A percentile compares a stretch with the other conserved stretches of the same genome.
Evolutionary conservation across 768 basidiomycete genomes (phyloP).

Genomic region (Boletus tomentosulus): DNA sequence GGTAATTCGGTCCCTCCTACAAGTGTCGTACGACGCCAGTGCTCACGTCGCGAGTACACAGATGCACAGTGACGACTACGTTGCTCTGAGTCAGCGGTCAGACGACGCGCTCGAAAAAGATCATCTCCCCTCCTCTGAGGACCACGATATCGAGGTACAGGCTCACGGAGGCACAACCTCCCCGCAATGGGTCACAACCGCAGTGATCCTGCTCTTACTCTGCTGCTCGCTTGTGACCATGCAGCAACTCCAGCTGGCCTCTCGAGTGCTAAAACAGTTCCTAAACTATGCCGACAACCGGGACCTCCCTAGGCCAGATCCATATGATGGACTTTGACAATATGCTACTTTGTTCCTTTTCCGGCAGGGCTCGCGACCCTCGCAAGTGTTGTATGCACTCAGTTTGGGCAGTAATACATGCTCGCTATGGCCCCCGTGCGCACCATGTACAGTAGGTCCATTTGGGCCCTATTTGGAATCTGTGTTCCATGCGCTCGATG

Average conservation of each 20-base stretch:
- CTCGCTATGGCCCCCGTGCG: background rate
- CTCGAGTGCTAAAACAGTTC: constrained; percentile 15
- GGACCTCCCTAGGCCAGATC: constrained; percentile 27
- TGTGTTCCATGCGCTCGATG: background rate
- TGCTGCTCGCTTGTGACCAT: constrained; percentile 18
- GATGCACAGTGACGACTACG: constrained; percentile 16
- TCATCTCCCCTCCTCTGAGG: background rate
- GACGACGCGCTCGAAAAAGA: constrained; percentile 1
- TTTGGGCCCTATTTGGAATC: background rate
- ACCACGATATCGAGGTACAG: constrained; percentile 1
- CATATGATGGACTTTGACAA: constrained; percentile 28
- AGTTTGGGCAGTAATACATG: background rate
- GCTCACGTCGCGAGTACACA: constrained; percentile 5
- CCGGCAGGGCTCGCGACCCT: background rate
- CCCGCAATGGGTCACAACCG: constrained; percentile 11
- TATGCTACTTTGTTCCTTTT: background rate
- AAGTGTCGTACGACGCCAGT: too few relatives aligned
- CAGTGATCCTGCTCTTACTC: constrained; percentile 17
- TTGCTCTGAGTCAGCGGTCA: constrained; percentile 1
- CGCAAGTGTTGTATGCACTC: background rate
- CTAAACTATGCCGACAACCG: constrained; percentile 23
- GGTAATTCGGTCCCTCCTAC: background rate
- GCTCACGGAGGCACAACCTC: background rate
- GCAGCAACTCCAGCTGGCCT: constrained; percentile 13
- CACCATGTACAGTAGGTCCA: background rate